Evolutionary conservation across 305 asterid species (phyloP), one percentile per base, ranked within the genome.

Genomic region (Fraxinus albicans): DNA sequence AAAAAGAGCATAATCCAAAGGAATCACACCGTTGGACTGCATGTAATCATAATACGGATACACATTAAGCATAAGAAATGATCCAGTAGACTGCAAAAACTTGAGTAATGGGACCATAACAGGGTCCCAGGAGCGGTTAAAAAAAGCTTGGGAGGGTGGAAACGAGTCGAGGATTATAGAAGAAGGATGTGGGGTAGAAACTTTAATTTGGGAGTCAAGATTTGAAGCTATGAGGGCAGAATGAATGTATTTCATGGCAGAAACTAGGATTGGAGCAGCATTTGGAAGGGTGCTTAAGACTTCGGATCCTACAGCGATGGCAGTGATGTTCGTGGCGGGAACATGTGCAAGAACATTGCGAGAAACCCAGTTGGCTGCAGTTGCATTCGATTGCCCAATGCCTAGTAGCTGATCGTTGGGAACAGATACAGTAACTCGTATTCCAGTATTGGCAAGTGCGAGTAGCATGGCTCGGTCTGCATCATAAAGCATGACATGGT

Each of bases 131-230:
- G 97, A 76, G 38, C 95, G 95, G 76, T 94, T 93, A 44, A 93
- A 94, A 86, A 93, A 93, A 12, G 98, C 96, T 86, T 93, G 97
- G 17, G 96, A 94, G 17, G 98, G 98, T 3, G 98, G 97, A 72
- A 94, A 94, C 0, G 98, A 91, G 89, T 94, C 97, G 35, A 94
- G 98, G 86, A 94, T 93, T 78, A 94, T 74, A 27, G 92, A 85
- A 55, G 96, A 90, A 31, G 98, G 80, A 78, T 88, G 97, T 0
- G 98, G 98, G 2, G 97, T 90, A 50, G 98, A 93, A 31, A 94
- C 97, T 86, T 92, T 91, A 82, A 94, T 89, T n/a, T 83, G 93
- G 60, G 94, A 88, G 63, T 84, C 97, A 15, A 93, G 97, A 82
- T 91, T 91, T 13, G 97, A 63, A 34, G 97, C 94, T 44, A 92